Percentiles rank a stretch among this genome's conserved stretches.
Conservation (phyloP, 164 flowering plant genomes). For the Stephania cephalantha region DNA sequence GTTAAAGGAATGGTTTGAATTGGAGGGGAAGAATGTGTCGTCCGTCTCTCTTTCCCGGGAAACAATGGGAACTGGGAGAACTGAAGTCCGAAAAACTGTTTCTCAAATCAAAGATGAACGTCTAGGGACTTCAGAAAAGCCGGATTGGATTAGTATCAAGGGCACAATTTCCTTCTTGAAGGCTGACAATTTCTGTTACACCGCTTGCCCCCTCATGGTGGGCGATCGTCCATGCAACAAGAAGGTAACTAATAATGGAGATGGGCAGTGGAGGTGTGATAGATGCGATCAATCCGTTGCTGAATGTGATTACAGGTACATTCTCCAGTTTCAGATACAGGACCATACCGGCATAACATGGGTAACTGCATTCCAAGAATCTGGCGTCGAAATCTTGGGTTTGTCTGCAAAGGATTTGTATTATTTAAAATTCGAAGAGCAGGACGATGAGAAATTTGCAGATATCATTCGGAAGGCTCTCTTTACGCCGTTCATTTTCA, state of each 20-base stretch:
- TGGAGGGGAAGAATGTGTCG: slow-evolving; percentile 53
- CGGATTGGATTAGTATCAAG: slow-evolving; percentile 84
- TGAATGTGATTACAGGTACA: slow-evolving; percentile 84
- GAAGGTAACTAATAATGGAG: slow-evolving; percentile 87
- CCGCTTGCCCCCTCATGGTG: slow-evolving; percentile 79
- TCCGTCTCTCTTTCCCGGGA: slow-evolving; percentile 74
- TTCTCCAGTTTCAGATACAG: slow-evolving; percentile 83
- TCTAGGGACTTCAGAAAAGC: slow-evolving; percentile 90
- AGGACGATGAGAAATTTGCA: slow-evolving; percentile 62
- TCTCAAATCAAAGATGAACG: slow-evolving; percentile 88
- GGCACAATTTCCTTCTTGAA: slow-evolving; percentile 60
- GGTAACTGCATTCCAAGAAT: slow-evolving; percentile 97
- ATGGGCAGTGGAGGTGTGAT: slow-evolving; percentile 91
- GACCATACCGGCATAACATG: slow-evolving; percentile 86
- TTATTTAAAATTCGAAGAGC: slow-evolving; percentile 55
- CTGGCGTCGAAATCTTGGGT: slow-evolving; percentile 84
- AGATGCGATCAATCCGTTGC: slow-evolving; percentile 70
- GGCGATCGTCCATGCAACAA: slow-evolving; percentile 90
- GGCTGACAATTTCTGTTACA: slow-evolving; percentile 76
- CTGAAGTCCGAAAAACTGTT: slow-evolving; percentile 62
- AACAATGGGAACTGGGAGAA: slow-evolving; percentile 30
- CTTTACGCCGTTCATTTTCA: slow-evolving; percentile 55
- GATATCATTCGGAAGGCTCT: slow-evolving; percentile 50
- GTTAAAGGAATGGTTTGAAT: slow-evolving; percentile 69
- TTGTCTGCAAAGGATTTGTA: slow-evolving; percentile 71